Percentiles rank a stretch among this genome's conserved stretches.
Conservation (phyloP, 352 stramenopile genomes). For the Phytophthora sansomeana region DNA sequence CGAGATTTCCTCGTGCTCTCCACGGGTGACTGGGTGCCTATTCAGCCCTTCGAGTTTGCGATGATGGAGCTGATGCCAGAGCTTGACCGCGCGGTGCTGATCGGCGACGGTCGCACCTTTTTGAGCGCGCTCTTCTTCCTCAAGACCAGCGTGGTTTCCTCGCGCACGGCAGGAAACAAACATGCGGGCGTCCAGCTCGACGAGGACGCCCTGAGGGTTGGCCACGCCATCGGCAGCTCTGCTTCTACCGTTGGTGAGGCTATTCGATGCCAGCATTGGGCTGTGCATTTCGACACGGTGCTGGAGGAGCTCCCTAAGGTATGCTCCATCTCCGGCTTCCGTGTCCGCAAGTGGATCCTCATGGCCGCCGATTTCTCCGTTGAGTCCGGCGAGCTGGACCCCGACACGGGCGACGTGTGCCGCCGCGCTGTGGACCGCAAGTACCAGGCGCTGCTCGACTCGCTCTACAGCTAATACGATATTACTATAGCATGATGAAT, state of each 20-base stretch:
- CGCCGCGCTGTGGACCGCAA: slow-evolving; percentile 73
- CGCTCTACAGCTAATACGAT: slow-evolving; percentile 68
- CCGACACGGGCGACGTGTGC: slow-evolving; percentile 65
- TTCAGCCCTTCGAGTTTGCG: slow-evolving; percentile 65
- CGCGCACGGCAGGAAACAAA: slow-evolving; percentile 29
- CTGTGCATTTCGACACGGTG: slow-evolving; percentile 76
- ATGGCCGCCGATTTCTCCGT: slow-evolving; percentile 75
- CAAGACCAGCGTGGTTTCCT: slow-evolving; percentile 48
- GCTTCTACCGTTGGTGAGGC: slow-evolving; percentile 68
- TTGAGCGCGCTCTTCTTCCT: slow-evolving; percentile 83
- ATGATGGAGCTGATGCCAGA: slow-evolving; percentile 60
- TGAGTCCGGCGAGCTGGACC: slow-evolving; percentile 76
- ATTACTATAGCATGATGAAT: slow-evolving; percentile 31
- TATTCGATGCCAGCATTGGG: slow-evolving; percentile 75
- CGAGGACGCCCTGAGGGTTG: slow-evolving; percentile 59
- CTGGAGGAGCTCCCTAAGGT: slow-evolving; percentile 56
- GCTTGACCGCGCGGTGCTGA: slow-evolving; percentile 69
- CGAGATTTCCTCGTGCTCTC: slow-evolving; percentile 77
- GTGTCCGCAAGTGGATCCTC: slow-evolving; percentile 83
- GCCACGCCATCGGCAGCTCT: slow-evolving; percentile 41
- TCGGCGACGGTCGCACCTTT: slow-evolving; percentile 76
- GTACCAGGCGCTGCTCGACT: slow-evolving; percentile 79
- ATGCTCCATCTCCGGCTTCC: slow-evolving; percentile 67
- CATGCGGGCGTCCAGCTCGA: slow-evolving; percentile 37
- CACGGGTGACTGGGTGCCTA: slow-evolving; percentile 79